phyloP scores from a whole-genome alignment of 345 rosid genomes.

The Eucalyptus victrix region DNA sequence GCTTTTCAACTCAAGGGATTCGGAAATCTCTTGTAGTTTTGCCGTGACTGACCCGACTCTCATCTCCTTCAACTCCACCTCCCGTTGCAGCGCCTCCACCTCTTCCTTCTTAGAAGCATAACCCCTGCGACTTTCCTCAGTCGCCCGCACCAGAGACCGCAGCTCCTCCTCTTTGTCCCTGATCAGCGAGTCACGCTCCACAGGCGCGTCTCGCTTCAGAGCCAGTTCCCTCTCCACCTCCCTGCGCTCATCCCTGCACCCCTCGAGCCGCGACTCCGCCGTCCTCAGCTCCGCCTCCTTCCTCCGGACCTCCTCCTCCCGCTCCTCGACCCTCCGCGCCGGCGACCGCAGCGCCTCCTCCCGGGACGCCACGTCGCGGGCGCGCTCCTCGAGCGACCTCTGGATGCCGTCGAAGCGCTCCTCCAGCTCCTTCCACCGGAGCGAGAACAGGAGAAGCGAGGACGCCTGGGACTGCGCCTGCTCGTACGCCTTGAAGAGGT shows the following conservation, averaged over 20 bases:
- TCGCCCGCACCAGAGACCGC: neutral
- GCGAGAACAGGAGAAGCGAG: neutral
- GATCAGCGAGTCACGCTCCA: neutral
- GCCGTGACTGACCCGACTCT: neutral
- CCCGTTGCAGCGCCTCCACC: neutral
- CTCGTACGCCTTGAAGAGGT: neutral
- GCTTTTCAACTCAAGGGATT: neutral
- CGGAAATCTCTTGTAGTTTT: neutral
- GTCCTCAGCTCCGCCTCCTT: conserved; percentile 1
- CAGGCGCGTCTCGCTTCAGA: neutral
- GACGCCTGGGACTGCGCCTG: neutral
- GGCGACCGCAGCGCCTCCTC: neutral
- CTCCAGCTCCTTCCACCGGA: conserved; percentile 1
- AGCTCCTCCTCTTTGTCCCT: neutral
- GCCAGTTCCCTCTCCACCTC: neutral
- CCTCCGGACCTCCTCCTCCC: neutral
- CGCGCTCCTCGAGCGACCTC: neutral
- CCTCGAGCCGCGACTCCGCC: neutral
- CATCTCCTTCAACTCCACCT: neutral
- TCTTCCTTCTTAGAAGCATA: neutral
- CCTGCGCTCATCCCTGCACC: neutral
- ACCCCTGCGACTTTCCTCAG: neutral
- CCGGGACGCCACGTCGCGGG: neutral
- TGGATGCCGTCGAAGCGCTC: neutral
- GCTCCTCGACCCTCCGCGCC: neutral